Conservation (phyloP, 2,329 filamentous ascomycete species). For the Colletotrichum destructivum region DNA sequence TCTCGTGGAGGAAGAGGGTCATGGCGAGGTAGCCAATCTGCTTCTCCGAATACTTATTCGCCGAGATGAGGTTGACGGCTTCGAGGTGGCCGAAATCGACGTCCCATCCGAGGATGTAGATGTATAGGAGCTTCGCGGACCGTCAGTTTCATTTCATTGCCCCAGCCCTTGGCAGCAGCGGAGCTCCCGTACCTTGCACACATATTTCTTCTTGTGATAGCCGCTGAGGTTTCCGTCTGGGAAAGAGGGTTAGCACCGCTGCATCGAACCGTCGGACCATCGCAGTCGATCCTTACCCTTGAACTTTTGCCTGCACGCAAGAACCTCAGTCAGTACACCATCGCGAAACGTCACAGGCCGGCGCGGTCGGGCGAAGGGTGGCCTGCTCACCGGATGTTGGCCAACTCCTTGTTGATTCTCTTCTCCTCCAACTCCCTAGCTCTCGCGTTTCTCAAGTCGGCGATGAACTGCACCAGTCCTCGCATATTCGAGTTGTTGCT, state of each 20-base stretch:
- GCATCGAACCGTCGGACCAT: slow-evolving; percentile 21
- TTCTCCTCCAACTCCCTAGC: slow-evolving; percentile 98
- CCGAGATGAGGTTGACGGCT: slow-evolving; percentile 97
- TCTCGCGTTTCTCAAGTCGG: slow-evolving; percentile 93
- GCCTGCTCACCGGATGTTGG: slow-evolving; percentile 84
- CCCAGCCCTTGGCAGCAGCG: slow-evolving; percentile 16
- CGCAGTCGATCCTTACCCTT: slow-evolving; percentile 70
- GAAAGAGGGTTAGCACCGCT: slow-evolving; percentile 47
- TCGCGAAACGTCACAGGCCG: slow-evolving; percentile 32
- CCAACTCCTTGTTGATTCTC: slow-evolving; percentile 98
- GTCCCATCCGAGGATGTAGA: slow-evolving; percentile 99
- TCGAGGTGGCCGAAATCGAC: slow-evolving; percentile 99
- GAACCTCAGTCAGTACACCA: slow-evolving; percentile 24
- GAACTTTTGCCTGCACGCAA: slow-evolving; percentile 83
- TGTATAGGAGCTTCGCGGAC: slow-evolving; percentile 84
- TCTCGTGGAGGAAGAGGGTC: slow-evolving; percentile 96
- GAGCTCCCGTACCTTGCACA: slow-evolving; percentile 83
- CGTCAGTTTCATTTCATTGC: slow-evolving; percentile 44
- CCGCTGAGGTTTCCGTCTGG: slow-evolving; percentile 89
- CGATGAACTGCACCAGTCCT: slow-evolving; percentile 97
- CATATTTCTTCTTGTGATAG: slow-evolving; percentile 99
- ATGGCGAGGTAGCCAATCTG: slow-evolving; percentile 99
- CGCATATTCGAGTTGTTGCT: slow-evolving; percentile 79
- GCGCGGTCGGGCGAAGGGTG: slow-evolving; percentile 18
- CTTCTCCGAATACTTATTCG: slow-evolving; percentile 98